These are phyloP conservation scores for Starmerella etchellsii DNA, from an alignment of 805 yeast species.

Conservation along the genomic window DNA sequence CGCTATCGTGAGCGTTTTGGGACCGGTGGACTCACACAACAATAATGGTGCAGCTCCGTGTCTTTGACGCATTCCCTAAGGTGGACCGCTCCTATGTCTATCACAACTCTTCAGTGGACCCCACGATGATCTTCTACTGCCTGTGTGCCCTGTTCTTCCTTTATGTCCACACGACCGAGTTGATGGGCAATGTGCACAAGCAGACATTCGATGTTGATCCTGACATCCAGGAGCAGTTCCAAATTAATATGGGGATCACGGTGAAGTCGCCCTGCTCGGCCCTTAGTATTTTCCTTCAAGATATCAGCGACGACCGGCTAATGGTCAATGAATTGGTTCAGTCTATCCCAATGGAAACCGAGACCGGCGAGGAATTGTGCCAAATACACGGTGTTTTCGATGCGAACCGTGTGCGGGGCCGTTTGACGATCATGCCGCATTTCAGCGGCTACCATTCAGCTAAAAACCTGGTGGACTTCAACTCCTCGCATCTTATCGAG, in stretches of 20 bases:
- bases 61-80: conserved; percentile 69
- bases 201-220: conserved; percentile 67
- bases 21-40: background rate
- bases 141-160: conserved; percentile 42
- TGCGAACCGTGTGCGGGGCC: conserved; percentile 76
- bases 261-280: conserved; percentile 75
- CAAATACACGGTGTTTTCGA: conserved; percentile 73
- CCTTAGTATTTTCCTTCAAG: conserved; percentile 63
- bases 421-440: conserved; percentile 61
- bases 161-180: conserved; percentile 78
- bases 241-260: conserved; percentile 64
- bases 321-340: conserved; percentile 65
- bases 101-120: conserved; percentile 36
- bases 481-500: conserved; percentile 55
- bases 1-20: too few species aligned
- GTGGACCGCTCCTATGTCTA: conserved; percentile 58
- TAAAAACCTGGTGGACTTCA: background rate
- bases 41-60: conserved; percentile 29
- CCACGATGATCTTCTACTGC: background rate
- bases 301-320: conserved; percentile 62
- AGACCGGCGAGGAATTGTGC: conserved; percentile 39
- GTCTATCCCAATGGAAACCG: conserved; percentile 24
- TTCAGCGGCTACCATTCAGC: background rate
- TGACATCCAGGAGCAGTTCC: conserved; percentile 42
- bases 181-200: conserved; percentile 67